Percentiles rank a stretch among this genome's conserved stretches.
phyloP scores from a whole-genome alignment of 805 yeast species.

The Wickerhamiella siamensis region DNA sequence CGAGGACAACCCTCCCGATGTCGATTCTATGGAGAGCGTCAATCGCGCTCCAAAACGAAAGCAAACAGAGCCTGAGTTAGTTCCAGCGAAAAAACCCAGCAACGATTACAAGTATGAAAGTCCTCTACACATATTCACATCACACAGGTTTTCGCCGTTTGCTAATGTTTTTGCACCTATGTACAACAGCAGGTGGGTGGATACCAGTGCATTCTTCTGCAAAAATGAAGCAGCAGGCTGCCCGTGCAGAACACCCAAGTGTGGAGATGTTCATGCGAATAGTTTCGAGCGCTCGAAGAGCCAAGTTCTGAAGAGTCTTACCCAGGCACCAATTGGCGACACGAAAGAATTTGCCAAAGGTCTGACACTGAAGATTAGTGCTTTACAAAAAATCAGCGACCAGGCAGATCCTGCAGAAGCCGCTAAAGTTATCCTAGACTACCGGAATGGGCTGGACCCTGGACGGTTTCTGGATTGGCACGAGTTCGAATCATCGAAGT shows the following conservation, averaged over 20 bases:
- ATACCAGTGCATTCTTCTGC: constrained; percentile 10
- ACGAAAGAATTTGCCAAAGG: not conserved
- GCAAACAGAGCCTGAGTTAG: not conserved
- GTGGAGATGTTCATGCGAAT: constrained; percentile 12
- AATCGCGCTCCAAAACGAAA: not conserved
- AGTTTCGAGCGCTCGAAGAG: constrained; percentile 10
- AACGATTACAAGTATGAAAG: constrained; percentile 1
- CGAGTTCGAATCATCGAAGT: not conserved
- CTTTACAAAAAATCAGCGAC: not conserved
- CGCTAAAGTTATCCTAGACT: not conserved
- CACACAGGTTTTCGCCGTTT: constrained; percentile 14
- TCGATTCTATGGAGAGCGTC: too few relatives aligned
- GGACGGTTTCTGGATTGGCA: constrained; percentile 1
- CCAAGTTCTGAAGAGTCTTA: not conserved
- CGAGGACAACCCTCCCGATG: too few relatives aligned
- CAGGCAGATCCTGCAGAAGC: not conserved
- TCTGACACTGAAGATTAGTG: not conserved
- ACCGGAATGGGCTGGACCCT: constrained; percentile 3
- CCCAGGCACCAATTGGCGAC: not conserved
- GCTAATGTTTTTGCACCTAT: constrained; percentile 8
- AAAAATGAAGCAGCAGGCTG: constrained; percentile 8
- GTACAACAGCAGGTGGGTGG: constrained; percentile 14
- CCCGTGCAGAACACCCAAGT: constrained; percentile 6
- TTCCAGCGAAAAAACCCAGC: too few relatives aligned
- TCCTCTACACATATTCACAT: constrained; percentile 12